Evolutionary conservation across 805 yeast species (phyloP), one percentile per base, ranked within the genome.

Genomic region (Monosporozyma solicola): DNA sequence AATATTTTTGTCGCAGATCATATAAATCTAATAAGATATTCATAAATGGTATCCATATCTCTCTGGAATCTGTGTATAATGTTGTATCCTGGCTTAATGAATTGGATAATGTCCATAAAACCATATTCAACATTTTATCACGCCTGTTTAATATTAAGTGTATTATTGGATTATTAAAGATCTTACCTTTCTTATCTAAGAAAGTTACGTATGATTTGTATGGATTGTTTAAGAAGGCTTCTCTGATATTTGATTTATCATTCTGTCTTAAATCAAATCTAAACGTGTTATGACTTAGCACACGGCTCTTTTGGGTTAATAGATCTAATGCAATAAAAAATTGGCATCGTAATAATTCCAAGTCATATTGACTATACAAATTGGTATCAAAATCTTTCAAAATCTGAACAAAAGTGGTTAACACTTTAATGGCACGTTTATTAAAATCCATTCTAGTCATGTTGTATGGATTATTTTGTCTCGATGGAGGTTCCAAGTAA

Each of bases 401-500:
- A 5, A 60, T 39, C 4, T 52, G 52, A 1, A 63, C 52, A 31
- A 68, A 61, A 9, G 56, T 41, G 3, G 50, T 53, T 16, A 75
- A 46, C 0, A 74, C 20, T 35, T 65, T 68, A 5, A 68, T 41
- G 0, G 75, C 69, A 39, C 79, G 65, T 13, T 63, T 56, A 44
- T 65, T 57, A 9, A 75, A 41, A 0, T 70, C 62, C 5, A 62
- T 58, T 41, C 67, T 63, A 0, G 70, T 61, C 31, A 54, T 37
- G 51, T 56, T 57, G 41, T 62, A 56, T 31, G 66, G 56, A 60
- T 70, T 72, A 35, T 57, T 64, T 9, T 53, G 44, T 16, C 67
- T 54, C 3, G 61, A 22, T 5, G 63, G 54, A 0, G 61, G 60
- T n/a, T 56, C 63, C 31, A 63, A 62, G 44, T 63, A 63, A 41